Evolutionary conservation across 495 filamentous ascomycete species (phyloP).

Genomic region (Xylaria cubensis): DNA sequence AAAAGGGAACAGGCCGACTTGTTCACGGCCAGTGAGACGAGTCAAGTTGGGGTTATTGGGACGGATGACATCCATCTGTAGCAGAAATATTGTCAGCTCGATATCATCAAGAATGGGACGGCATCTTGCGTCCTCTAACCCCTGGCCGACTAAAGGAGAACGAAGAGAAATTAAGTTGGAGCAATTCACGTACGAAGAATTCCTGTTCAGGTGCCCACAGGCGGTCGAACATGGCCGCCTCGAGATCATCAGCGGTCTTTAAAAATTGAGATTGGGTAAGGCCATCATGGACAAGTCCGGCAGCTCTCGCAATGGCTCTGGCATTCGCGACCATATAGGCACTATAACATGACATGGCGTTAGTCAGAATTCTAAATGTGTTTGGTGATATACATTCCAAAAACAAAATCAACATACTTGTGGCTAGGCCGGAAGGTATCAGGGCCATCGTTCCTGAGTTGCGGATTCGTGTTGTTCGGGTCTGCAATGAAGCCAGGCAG

Average conservation of each 20-base stretch:
- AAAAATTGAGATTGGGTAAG: conserved; percentile 40
- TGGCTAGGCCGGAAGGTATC: conserved; percentile 51
- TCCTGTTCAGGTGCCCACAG: conserved; percentile 50
- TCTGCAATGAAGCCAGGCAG: conserved; percentile 51
- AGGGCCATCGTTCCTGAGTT: conserved; percentile 46
- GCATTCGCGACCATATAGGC: conserved; percentile 57
- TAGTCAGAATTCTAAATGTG: neutral
- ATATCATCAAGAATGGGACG: neutral
- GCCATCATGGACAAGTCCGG: conserved; percentile 39
- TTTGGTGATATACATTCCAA: neutral
- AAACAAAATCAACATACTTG: conserved; percentile 33
- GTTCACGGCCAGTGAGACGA: conserved; percentile 46
- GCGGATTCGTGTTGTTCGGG: conserved; percentile 40
- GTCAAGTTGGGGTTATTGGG: conserved; percentile 44
- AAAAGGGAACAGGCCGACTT: conserved; percentile 53
- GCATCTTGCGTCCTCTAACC: neutral
- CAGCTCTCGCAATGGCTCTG: conserved; percentile 47
- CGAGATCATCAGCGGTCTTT: conserved; percentile 42
- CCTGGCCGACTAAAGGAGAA: neutral
- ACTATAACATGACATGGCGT: conserved; percentile 4
- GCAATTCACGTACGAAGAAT: conserved; percentile 41
- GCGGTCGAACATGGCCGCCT: conserved; percentile 44
- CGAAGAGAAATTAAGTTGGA: neutral
- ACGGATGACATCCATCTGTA: conserved; percentile 47
- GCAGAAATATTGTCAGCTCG: conserved; percentile 1